Evolutionary conservation across 2,329 filamentous ascomycete genomes (phyloP).

Genomic region (Helotiales sp.): DNA sequence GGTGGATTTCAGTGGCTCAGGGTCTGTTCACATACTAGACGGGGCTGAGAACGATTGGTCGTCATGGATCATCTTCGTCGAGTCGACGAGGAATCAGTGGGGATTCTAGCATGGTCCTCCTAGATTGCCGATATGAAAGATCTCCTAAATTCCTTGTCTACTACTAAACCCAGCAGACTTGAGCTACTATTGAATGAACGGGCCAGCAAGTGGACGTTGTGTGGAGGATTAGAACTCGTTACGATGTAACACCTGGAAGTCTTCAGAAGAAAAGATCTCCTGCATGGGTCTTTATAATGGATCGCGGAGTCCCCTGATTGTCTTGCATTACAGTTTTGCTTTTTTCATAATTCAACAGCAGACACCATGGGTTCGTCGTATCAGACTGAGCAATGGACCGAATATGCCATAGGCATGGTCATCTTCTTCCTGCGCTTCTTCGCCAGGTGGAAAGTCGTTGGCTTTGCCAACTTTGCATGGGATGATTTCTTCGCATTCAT

Average conservation of each 20-base stretch:
- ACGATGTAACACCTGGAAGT: background rate
- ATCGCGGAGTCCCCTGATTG: background rate
- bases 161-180: background rate
- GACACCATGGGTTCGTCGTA: background rate
- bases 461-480: background rate
- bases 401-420: background rate
- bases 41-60: no score
- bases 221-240: background rate
- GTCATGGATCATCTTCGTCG: background rate
- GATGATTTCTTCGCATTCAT: background rate
- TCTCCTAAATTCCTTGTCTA: background rate
- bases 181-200: background rate
- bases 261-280: background rate
- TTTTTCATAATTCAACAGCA: background rate
- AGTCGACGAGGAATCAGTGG: background rate
- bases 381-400: background rate
- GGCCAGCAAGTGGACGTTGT: background rate
- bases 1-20: no score
- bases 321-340: background rate
- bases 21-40: no score
- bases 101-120: background rate
- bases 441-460: background rate
- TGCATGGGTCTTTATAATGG: background rate
- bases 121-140: no score
- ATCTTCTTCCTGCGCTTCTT: background rate